Evolutionary conservation across 768 basidiomycete genomes (phyloP).

Genomic region (Lentinula aciculospora): DNA sequence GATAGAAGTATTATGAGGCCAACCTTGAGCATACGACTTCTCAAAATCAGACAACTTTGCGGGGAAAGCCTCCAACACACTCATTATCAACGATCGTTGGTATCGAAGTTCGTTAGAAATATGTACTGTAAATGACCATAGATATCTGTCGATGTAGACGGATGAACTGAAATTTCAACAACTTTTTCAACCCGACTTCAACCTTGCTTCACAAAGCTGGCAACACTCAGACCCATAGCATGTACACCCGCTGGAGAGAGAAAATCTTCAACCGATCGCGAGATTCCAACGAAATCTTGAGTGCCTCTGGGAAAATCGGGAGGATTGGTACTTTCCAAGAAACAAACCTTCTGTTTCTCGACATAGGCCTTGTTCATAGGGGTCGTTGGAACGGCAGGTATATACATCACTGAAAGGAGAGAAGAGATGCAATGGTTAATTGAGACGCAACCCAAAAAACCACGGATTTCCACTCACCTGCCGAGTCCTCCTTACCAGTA

Average conservation of each 20-base stretch:
- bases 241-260: background rate
- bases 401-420: constrained; percentile 43
- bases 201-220: background rate
- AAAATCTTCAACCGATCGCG: constrained; percentile 5
- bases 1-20: too few relatives aligned
- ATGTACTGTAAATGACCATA: too few relatives aligned
- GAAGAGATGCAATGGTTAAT: background rate
- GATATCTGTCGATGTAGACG: too few relatives aligned
- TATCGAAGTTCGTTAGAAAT: too few relatives aligned
- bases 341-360: constrained; percentile 40
- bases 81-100: too few relatives aligned
- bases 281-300: constrained; percentile 11
- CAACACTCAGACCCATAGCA: constrained; percentile 11
- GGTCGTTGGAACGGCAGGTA: constrained; percentile 47
- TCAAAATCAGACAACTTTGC: too few relatives aligned
- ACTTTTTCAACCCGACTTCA: too few relatives aligned
- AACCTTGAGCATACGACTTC: too few relatives aligned
- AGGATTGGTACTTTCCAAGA: constrained; percentile 42
- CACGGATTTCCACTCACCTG: too few relatives aligned
- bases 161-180: too few relatives aligned
- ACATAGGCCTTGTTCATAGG: constrained; percentile 43
- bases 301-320: constrained; percentile 44
- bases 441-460: too few relatives aligned
- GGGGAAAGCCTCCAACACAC: too few relatives aligned
- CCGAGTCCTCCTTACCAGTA: constrained; percentile 38